These are phyloP conservation scores for Colletotrichum melonis DNA, from an alignment of 2,329 filamentous ascomycete genomes.

Conservation along the genomic window DNA sequence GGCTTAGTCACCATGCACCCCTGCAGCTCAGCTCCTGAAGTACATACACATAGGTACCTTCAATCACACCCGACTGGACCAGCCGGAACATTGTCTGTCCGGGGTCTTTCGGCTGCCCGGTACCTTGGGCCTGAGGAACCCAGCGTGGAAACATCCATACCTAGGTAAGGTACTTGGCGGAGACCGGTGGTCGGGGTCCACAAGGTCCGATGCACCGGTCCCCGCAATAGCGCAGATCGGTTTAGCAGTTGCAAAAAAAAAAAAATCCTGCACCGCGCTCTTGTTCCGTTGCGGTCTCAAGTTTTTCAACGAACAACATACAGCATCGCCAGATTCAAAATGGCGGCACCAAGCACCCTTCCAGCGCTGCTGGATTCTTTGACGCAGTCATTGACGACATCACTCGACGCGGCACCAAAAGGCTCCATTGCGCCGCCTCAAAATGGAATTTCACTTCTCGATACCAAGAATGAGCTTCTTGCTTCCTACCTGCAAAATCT, in stretches of 20 bases:
- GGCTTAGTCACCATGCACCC: conserved; percentile 27
- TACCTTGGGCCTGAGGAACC: not conserved
- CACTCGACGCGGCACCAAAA: conserved; percentile 75
- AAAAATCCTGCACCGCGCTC: conserved; percentile 25
- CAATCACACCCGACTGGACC: not conserved
- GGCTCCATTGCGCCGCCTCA: conserved; percentile 77
- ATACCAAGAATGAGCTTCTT: conserved; percentile 97
- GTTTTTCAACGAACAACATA: not conserved
- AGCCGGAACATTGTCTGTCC: conserved; percentile 21
- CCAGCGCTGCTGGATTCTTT: conserved; percentile 64
- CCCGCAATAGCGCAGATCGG: conserved; percentile 28
- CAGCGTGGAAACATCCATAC: not conserved
- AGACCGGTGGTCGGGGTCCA: not conserved
- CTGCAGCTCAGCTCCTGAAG: not conserved
- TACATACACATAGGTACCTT: not conserved
- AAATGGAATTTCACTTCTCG: conserved; percentile 92
- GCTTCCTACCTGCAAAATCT: conserved; percentile 96
- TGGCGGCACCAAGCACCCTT: conserved; percentile 63
- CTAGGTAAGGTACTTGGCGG: not conserved
- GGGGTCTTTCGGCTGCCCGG: not conserved
- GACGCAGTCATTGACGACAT: conserved; percentile 69
- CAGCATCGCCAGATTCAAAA: conserved; percentile 35
- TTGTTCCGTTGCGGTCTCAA: not conserved
- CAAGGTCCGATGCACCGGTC: not conserved
- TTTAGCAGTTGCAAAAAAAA: conserved; percentile 22